Percentiles rank a stretch among this genome's conserved stretches.
Conservation (phyloP, 2,329 filamentous ascomycete genomes). For the Pseudocercospora macadamiae region DNA sequence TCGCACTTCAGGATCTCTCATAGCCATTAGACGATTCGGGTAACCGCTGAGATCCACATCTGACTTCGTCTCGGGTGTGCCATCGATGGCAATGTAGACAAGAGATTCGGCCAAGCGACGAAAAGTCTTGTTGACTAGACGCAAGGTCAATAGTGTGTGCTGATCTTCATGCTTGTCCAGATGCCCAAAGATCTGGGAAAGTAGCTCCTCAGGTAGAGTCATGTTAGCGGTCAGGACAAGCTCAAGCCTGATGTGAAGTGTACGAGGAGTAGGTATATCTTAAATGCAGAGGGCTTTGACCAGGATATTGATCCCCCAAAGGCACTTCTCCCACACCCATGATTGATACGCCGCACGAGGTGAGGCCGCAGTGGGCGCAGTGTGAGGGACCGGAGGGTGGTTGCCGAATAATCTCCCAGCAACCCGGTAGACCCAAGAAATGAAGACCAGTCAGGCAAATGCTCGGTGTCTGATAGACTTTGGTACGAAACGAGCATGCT, state of each 20-base stretch:
- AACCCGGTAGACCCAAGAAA: background rate
- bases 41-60: background rate
- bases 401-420: background rate
- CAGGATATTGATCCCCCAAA: background rate
- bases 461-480: background rate
- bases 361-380: background rate
- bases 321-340: background rate
- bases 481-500: background rate
- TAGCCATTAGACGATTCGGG: background rate
- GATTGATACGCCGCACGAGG: background rate
- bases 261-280: no score
- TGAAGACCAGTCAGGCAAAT: background rate
- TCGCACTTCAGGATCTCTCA: slow-evolving; percentile 1
- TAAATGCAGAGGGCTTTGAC: background rate
- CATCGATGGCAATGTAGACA: background rate
- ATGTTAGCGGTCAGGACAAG: background rate
- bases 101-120: background rate
- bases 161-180: background rate
- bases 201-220: background rate
- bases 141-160: background rate
- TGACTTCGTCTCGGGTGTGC: background rate
- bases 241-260: background rate
- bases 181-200: background rate
- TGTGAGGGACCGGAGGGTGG: background rate
- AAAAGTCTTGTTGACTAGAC: background rate